Evolutionary conservation across 2,329 filamentous ascomycete species (phyloP), one percentile per base, ranked within the genome.

Genomic region (Kalaharituber pfeilii): DNA sequence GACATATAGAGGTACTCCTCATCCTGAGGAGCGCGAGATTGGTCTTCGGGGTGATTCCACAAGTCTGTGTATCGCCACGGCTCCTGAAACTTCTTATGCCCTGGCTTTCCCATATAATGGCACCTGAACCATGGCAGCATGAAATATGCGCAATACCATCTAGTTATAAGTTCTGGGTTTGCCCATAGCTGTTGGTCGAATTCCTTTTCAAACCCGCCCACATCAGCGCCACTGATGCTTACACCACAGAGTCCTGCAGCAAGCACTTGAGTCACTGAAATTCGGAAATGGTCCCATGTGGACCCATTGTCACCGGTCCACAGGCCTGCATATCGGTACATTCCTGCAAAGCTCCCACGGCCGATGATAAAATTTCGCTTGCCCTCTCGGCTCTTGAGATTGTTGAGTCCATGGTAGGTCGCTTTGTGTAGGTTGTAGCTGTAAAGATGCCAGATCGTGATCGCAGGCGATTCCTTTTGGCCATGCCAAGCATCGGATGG

Each of bases 331-430:
- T 61, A 69, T 3, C 68, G 65, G 28, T 69, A 67, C 42, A 65
- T 66, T 1, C 67, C 67, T 0, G 67, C 64, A 27, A 66, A 68
- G 20, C 67, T 69, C n/a, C 68, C 68, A 4, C 68, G 60, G 0
- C 68, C 67, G 11, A 69, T 68, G 57, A 69, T 69, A 56, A 69
- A 69, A 54, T 69, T 69, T 8, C 68, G 65, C 15, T 66, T 64
- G 24, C 63, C 61, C 51, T 67, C 56, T 18, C 68, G 61, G 4
- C 26, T 50, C 5, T 52, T 24, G 11, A 59, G 28, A 2, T 53
- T 30, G 29, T 67, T 63, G 4, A 69, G 60, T 0, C 67, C 68
- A 5, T 67, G 59, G 26, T 64, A 68, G 0, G 68, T 69, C 0
- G 68, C 68, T 22, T 69, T 69, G 62, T 69, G 68, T 2, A 69